Base-by-base conservation (phyloP, 1,284 basidiomycete genomes). In the Trichosporon coremiiforme region DNA sequence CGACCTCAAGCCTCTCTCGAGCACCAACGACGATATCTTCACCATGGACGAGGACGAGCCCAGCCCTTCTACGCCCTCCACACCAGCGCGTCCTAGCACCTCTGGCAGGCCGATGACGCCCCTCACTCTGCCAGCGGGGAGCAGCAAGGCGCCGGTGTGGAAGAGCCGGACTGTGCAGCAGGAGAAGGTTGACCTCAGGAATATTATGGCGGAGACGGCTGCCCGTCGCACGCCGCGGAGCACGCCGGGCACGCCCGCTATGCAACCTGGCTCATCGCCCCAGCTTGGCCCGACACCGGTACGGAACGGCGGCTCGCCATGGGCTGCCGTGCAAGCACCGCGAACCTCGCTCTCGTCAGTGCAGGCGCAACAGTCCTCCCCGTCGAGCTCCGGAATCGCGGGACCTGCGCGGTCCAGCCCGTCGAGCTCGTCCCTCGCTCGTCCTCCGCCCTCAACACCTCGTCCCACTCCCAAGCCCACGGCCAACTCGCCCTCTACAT, bases 121-220 rank as follows among this genome's bases (percentile, higher is more conserved):
- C 0, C 81, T 87, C 20, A 77, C 80, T 67, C 67, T 80, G 68
- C 10, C 35, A 22, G 67, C 31, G 13, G 47, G 55, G 10, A 35
- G 67, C 2, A 70, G 71, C 35, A 69, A 73, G 45, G 67, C 65
- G 13, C 72, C 76, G 0, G 82, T 85, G 0, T 87, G 86, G 88
- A 87, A 85, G 74, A 83, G 83, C 2, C 80, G 80, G 53, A 81
- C 84, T 0, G 83, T 84, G 5, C 83, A 85, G 67, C 74, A 77
- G 0, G 78, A 79, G 29, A 81, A 83, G 88, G 87, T 90, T 9
- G 93, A 96, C 78, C 89, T 97, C 86, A 90, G 91, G 75, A 85
- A 88, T 22, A 90, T 98, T 72, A 94, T 97, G 88, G 92, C 91
- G 0, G 92, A 94, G 79, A 88, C 82, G 1, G 75, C 79, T 7